Evolutionary conservation across 805 yeast genomes (phyloP), one percentile per base, ranked within the genome.

Genomic region (Saccharomyces cerevisiae): DNA sequence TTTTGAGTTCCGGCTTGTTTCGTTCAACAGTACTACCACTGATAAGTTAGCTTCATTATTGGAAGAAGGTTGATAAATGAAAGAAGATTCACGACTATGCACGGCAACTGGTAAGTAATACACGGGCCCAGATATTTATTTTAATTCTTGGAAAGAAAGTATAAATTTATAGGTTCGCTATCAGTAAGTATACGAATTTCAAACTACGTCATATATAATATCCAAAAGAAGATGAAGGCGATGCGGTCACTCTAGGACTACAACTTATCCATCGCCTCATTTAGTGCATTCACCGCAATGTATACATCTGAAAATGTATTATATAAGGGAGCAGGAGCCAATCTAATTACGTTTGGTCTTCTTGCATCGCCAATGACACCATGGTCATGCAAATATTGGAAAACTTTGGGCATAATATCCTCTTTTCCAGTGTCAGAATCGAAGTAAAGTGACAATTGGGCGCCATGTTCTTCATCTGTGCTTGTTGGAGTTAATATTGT

Each of bases 341-440:
- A 65, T 55, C 97, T 75, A 43, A 92, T 82, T n/a, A 90, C 97
- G 65, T 83, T 83, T 0, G 97, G 97, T 65, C 89, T 77, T 66
- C 98, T 78, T 65, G 91, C 96, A 67, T 91, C 98, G 54, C 89
- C 86, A 26, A 91, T 79, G 1, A 89, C 81, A 2, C 89, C 97
- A 4, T 69, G 59, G 10, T 74, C 63, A 32, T 73, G 73, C 57
- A 91, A 65, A 55, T 74, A 72, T 1, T 64, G 60, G 55, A 79
- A 77, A 2, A 89, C 82, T 24, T 66, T 63, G 53, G 79, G 84
- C 96, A 90, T 89, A 1, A 79, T 69, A 46, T 80, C 77, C 6
- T 61, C 56, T n/a, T 62, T 56, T 3, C 68, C 72, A 4, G 72
- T 74, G 50, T 74, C 75, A 11, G 84, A 83, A 53, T 73, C 71